A percentile compares a stretch with the other conserved stretches of the same genome.
Evolutionary conservation across 75 land plant genomes (phyloP).

Genomic region (Picea sitchensis): DNA sequence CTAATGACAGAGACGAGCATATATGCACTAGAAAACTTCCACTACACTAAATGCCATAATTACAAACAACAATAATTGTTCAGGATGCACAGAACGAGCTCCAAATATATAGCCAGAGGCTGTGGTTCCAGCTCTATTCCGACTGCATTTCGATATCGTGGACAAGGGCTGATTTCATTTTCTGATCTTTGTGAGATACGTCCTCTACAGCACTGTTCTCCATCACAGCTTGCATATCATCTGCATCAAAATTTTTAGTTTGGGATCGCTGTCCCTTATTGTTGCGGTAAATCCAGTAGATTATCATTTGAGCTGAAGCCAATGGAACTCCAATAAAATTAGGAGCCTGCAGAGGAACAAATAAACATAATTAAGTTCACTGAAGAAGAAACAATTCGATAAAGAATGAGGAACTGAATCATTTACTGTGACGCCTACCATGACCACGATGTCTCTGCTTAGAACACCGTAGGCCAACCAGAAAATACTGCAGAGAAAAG

Average conservation of each 20-base stretch:
- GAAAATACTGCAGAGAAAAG: conserved; percentile 15
- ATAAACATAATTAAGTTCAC: not conserved
- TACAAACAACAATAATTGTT: no score
- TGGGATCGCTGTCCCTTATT: not conserved
- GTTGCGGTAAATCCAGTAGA: not conserved
- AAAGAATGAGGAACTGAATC: no score
- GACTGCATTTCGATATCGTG: not conserved
- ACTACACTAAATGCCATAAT: no score
- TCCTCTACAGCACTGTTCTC: not conserved
- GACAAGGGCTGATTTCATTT: not conserved
- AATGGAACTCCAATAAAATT: conserved; percentile 1
- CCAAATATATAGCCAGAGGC: no score
- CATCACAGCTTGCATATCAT: not conserved
- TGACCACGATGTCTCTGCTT: conserved; percentile 17
- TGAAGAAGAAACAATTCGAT: not conserved
- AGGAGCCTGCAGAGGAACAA: not conserved
- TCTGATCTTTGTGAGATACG: not conserved
- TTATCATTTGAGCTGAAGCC: not conserved
- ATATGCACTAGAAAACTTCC: no score
- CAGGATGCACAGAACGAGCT: no score
- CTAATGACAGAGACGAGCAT: no score
- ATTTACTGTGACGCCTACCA: not conserved
- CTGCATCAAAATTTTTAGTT: not conserved
- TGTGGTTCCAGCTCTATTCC: not conserved
- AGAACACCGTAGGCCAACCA: conserved; percentile 17